These are phyloP conservation scores for Akebia trifoliata DNA, from an alignment of 164 flowering plant species.

Conservation along the genomic window DNA sequence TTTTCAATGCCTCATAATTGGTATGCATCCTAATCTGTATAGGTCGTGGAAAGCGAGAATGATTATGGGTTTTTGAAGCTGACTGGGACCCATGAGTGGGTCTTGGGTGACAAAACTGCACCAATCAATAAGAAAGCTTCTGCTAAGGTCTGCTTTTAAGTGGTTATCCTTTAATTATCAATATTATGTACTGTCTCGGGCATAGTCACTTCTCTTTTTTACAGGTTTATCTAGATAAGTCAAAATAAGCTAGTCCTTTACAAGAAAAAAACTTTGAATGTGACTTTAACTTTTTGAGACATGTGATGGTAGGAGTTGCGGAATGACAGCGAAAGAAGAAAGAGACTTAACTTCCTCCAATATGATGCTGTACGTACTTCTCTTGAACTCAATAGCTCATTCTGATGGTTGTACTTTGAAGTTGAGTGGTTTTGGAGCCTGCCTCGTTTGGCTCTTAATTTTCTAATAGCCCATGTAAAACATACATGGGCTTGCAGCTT, in stretches of 20 bases:
- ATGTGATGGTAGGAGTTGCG: slow-evolving; percentile 43
- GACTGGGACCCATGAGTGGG: slow-evolving; percentile 61
- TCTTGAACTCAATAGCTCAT: slow-evolving; percentile 5
- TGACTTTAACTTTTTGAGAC: background rate
- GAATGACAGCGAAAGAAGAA: slow-evolving; percentile 71
- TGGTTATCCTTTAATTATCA: background rate
- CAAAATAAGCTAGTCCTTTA: background rate
- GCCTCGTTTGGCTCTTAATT: background rate
- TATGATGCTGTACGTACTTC: slow-evolving; percentile 75
- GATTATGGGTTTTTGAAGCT: slow-evolving; percentile 73
- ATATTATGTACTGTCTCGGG: background rate
- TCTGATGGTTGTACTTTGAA: background rate
- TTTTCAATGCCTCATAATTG: background rate
- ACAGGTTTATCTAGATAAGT: background rate
- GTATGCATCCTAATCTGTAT: background rate
- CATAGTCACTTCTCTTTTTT: background rate
- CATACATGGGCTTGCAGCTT: too few relatives aligned
- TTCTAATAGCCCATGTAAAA: too few relatives aligned
- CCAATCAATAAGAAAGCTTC: slow-evolving; percentile 59
- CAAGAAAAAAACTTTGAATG: background rate
- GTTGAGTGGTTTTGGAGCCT: too few relatives aligned
- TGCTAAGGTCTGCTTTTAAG: slow-evolving; percentile 38
- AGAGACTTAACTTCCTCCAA: slow-evolving; percentile 61
- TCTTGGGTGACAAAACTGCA: slow-evolving; percentile 49
- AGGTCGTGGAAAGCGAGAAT: slow-evolving; percentile 37